Base-by-base conservation (phyloP, 257 asterid species). In the Fraxinus cuspidata region DNA sequence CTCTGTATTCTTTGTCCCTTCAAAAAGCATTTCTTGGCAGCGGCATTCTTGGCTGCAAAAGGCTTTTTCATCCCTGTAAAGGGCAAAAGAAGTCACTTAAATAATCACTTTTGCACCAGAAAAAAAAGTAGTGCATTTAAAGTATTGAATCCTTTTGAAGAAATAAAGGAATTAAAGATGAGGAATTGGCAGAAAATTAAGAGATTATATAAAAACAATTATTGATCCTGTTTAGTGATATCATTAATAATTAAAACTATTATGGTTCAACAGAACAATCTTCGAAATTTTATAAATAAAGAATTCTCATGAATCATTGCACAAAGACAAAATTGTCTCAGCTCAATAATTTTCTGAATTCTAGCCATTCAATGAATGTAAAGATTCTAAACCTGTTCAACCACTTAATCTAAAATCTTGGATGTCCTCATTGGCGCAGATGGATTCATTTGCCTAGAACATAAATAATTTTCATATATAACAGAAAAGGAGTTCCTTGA, bases 21-120 rank as follows among this genome's bases (percentile, higher is more conserved):
- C 91, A 1, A 53, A 84, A 72, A 84, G 56, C 85, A 89, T 89
- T 79, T 89, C 96, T 66, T 87, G 87, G 87, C 86, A 78, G 51
- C 96, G 89, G 88, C 98, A 93, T 83, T 91, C 93, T 44, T 90
- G 85, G 83, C 97, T 91, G 81, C 98, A 92, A 79, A 87, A 88
- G 37, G 88, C 91, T 76, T 85, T 91, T 77, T 85, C 91, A 49
- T 92, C 92, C 89, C 99, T 92, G 91, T 78, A 81, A 60, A 28
- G 18, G 7, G 25, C 42, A 37, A 23, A 72, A 18, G 23, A 32
- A 35, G 42, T 7, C 12, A 68, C 2, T 69, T 10, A 51, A 6
- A 4, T 31, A 49, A 76, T 47, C 4, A 35, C 19, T 19, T 27
- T 23, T 15, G 35, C 40, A 25, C 37, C 74, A 31, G n/a, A 64